Conservation (phyloP, 805 yeast species). For the Middelhovenomyces tepae region DNA sequence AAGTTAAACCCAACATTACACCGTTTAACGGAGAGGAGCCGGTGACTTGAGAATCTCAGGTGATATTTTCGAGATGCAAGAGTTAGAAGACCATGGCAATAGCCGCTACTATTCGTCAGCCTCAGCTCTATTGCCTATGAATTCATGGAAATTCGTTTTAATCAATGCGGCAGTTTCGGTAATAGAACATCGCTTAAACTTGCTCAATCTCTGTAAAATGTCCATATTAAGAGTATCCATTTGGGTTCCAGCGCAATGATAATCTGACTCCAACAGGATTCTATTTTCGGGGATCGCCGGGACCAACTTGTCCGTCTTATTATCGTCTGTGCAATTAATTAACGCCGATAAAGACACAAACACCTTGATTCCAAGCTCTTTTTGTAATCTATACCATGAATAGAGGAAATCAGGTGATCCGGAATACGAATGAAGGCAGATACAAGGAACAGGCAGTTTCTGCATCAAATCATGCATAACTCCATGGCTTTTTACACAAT, state of each 20-base stretch:
- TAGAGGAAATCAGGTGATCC: conserved; percentile 60
- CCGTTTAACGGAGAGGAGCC: too few species aligned
- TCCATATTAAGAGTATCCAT: too few species aligned
- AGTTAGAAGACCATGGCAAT: too few species aligned
- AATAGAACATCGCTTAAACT: too few species aligned
- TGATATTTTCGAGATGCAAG: too few species aligned
- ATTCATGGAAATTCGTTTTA: too few species aligned
- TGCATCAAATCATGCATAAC: conserved; percentile 39
- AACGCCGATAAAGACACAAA: conserved; percentile 47
- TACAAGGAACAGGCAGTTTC: conserved; percentile 24
- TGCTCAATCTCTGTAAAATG: too few species aligned
- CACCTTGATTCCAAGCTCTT: conserved; percentile 21
- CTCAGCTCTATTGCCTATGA: too few species aligned
- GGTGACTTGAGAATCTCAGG: too few species aligned
- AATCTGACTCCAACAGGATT: conserved; percentile 48
- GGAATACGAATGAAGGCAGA: conserved; percentile 76
- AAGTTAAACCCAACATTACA: too few species aligned
- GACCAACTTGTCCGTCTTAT: conserved; percentile 25
- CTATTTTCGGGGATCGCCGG: conserved; percentile 28
- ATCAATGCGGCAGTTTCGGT: too few species aligned
- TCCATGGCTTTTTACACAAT: conserved; percentile 80
- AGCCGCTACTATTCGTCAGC: too few species aligned
- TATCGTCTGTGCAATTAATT: conserved; percentile 34
- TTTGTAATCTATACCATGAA: conserved; percentile 16
- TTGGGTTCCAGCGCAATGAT: conserved; percentile 23